Evolutionary conservation across 2,329 filamentous ascomycete genomes (phyloP), one percentile per base, ranked within the genome.

Genomic region (Botrytis sinoallii): DNA sequence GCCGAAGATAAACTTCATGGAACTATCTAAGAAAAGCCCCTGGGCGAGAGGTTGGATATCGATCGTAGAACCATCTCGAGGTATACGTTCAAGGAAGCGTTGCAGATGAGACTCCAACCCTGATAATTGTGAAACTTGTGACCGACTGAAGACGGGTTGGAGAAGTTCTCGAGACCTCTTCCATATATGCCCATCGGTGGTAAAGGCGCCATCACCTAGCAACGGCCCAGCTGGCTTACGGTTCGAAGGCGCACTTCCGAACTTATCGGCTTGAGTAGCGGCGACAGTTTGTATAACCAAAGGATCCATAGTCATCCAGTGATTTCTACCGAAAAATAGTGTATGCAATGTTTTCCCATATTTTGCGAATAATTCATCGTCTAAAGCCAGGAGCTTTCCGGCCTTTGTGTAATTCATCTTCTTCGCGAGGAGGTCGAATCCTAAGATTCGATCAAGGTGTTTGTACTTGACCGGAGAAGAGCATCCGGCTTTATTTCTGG

Each of bases 11-110:
- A 77, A 76, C 32, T 75, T 72, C 18, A 72, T 76, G 5, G 73
- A 60, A 46, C 88, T 88, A 75, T 92, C 90, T 20, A 92, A 84
- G 0, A 90, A 91, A 77, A 91, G 85, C 64, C 86, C 85, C 78
- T 91, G 91, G 78, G 91, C 89, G 10, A 91, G 81, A 18, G 87
- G 85, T 77, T 89, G 88, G 32, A 92, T 82, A 75, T 92, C 87
- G 22, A 92, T 85, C 0, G 84, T 85, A 3, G 83, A 81, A 60
- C 89, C 85, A 72, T 87, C 83, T 0, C 80, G 80, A 0, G 89
- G 88, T 14, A 93, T 84, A 29, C 85, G 85, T 32, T 84, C 83
- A 32, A 92, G 83, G 73, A 93, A 83, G 29, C 86, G 83, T 48
- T 85, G 81, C 25, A 91, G 84, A 81, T 92, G 89, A 8, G 81